A percentile compares a stretch with the other conserved stretches of the same genome.
Conservation (phyloP, 75 land plant species). For the Isoetes taiwanensis region DNA sequence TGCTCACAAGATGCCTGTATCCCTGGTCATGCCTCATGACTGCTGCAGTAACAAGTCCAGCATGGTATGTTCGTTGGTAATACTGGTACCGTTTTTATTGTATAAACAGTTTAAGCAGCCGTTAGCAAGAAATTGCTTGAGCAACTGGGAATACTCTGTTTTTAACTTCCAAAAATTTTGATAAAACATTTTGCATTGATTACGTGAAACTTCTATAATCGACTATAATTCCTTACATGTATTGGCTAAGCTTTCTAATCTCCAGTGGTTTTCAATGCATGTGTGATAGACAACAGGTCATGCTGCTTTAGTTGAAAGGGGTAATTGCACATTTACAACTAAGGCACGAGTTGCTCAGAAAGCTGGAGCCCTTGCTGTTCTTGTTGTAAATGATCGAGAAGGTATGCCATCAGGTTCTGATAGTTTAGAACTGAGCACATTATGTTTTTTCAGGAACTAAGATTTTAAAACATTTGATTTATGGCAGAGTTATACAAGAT, state of each 20-base stretch:
- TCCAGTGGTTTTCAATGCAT: neutral
- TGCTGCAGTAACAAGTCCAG: slow-evolving; percentile 33
- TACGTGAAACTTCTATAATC: neutral
- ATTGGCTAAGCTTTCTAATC: neutral
- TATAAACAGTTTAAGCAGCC: neutral
- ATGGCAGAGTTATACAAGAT: slow-evolving; percentile 77
- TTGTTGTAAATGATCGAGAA: slow-evolving; percentile 59
- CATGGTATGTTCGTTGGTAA: slow-evolving; percentile 24
- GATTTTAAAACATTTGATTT: neutral
- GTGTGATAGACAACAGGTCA: slow-evolving; percentile 31
- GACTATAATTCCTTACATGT: too few species aligned
- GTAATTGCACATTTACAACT: slow-evolving; percentile 80
- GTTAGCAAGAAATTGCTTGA: neutral
- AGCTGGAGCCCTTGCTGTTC: slow-evolving; percentile 66
- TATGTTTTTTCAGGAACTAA: neutral
- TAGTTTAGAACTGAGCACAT: neutral
- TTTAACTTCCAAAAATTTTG: neutral
- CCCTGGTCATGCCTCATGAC: slow-evolving; percentile 50
- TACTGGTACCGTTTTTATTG: neutral
- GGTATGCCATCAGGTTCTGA: slow-evolving; percentile 25
- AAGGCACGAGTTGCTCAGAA: slow-evolving; percentile 73
- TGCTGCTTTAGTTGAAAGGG: slow-evolving; percentile 49
- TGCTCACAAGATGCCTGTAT: slow-evolving; percentile 39
- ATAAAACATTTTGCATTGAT: too few species aligned
- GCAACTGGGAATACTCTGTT: neutral